Evolutionary conservation across 805 yeast species (phyloP).

Genomic region (Metschnikowia continentalis): DNA sequence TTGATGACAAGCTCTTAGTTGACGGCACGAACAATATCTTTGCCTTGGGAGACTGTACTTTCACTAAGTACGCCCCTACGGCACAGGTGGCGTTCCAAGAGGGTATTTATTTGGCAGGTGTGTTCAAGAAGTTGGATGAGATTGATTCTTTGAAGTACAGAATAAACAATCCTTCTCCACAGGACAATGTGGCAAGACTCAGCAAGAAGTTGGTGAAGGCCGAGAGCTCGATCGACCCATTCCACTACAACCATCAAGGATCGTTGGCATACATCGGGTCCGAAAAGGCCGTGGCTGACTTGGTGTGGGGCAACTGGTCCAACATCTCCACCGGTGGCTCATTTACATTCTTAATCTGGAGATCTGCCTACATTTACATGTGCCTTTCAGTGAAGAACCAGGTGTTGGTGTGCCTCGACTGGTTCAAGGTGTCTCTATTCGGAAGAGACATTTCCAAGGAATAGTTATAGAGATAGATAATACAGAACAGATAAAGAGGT

Average conservation of each 20-base stretch:
- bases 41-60: constrained; percentile 94
- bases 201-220: constrained; percentile 43
- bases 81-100: constrained; percentile 98
- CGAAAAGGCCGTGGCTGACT: constrained; percentile 91
- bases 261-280: constrained; percentile 91
- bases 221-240: constrained; percentile 49
- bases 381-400: constrained; percentile 85
- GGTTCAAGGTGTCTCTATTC: constrained; percentile 82
- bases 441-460: constrained; percentile 95
- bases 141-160: constrained; percentile 54
- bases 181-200: constrained; percentile 42
- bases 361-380: constrained; percentile 90
- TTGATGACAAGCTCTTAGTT: constrained; percentile 71
- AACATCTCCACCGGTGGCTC: constrained; percentile 80
- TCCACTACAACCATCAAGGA: constrained; percentile 85
- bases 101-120: constrained; percentile 74
- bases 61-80: constrained; percentile 88
- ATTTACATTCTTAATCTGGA: constrained; percentile 89
- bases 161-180: constrained; percentile 36
- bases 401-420: constrained; percentile 78
- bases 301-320: constrained; percentile 74
- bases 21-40: constrained; percentile 80
- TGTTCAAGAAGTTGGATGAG: constrained; percentile 61
- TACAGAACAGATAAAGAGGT: background rate
- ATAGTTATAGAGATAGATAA: constrained; percentile 9